These are phyloP conservation scores for Panellus pusillus DNA, from an alignment of 768 basidiomycete genomes.

Conservation along the genomic window DNA sequence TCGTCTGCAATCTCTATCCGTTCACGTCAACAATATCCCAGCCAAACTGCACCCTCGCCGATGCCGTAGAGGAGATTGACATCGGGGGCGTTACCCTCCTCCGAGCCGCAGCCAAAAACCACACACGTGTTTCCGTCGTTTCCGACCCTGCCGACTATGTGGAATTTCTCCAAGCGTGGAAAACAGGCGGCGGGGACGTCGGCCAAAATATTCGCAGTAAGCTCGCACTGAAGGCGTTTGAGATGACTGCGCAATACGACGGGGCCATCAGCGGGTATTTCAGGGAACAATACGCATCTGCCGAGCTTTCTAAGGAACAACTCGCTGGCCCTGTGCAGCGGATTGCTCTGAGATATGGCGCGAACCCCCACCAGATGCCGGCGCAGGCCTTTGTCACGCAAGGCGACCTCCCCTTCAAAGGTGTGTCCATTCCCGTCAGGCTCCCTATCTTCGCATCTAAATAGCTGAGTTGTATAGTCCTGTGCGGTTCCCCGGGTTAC, in stretches of 20 bases:
- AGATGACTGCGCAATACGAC: conserved; percentile 94
- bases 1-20: conserved; percentile 99
- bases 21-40: conserved; percentile 90
- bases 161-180: conserved; percentile 78
- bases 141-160: conserved; percentile 89
- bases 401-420: conserved; percentile 92
- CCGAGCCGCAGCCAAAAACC: conserved; percentile 98
- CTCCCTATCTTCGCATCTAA: background rate
- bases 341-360: conserved; percentile 88
- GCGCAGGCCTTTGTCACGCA: conserved; percentile 92
- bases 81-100: conserved; percentile 98
- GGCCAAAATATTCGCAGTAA: conserved; percentile 69
- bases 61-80: conserved; percentile 97
- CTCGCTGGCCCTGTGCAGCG: conserved; percentile 76
- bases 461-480: conserved; percentile 47
- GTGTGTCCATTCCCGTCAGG: conserved; percentile 36
- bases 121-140: conserved; percentile 85
- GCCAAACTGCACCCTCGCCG: conserved; percentile 85
- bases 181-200: conserved; percentile 70
- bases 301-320: conserved; percentile 63
- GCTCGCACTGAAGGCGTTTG: conserved; percentile 95
- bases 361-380: conserved; percentile 98
- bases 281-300: conserved; percentile 89
- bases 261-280: conserved; percentile 96
- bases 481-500: conserved; percentile 94